These are phyloP conservation scores for Ganoderma boninense DNA, from an alignment of 1,284 basidiomycete genomes.

Conservation along the genomic window DNA sequence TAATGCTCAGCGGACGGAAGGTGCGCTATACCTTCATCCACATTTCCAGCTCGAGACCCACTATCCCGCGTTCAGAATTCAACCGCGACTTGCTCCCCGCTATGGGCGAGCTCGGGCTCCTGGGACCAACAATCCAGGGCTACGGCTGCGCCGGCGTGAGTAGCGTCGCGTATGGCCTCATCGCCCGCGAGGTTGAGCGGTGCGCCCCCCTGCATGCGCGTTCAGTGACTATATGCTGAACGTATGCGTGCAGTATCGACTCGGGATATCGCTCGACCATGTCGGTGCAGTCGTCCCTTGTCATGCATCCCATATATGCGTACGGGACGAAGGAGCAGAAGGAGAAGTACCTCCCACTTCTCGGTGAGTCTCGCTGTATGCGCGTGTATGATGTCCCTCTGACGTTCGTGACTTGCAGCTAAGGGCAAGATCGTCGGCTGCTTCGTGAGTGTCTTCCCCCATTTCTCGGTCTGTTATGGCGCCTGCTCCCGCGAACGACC, in stretches of 20 bases:
- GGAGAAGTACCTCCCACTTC: slow-evolving; percentile 87
- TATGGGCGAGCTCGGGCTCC: slow-evolving; percentile 92
- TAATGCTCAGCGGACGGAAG: slow-evolving; percentile 89
- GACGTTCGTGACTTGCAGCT: slow-evolving; percentile 56
- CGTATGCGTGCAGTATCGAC: slow-evolving; percentile 72
- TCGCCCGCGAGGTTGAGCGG: slow-evolving; percentile 94
- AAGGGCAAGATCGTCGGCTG: slow-evolving; percentile 92
- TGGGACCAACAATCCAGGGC: slow-evolving; percentile 92
- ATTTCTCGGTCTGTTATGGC: not conserved
- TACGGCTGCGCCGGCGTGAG: slow-evolving; percentile 97
- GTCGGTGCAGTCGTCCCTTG: slow-evolving; percentile 94
- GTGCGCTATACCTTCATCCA: slow-evolving; percentile 48
- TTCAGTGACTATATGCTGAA: not conserved
- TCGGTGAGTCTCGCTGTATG: slow-evolving; percentile 58
- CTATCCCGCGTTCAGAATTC: slow-evolving; percentile 63
- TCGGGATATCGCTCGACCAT: slow-evolving; percentile 97
- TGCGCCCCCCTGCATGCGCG: slow-evolving; percentile 41
- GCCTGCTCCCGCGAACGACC: not conserved
- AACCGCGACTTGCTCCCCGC: slow-evolving; percentile 83
- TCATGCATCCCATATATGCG: slow-evolving; percentile 98
- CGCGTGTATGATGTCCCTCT: slow-evolving; percentile 15
- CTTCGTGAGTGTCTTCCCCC: slow-evolving; percentile 72
- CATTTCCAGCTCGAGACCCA: not conserved
- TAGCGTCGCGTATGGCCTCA: slow-evolving; percentile 92
- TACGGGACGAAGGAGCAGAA: slow-evolving; percentile 94